Base-by-base conservation (phyloP, 2,329 filamentous ascomycete genomes). In the Trichoderma koningii region DNA sequence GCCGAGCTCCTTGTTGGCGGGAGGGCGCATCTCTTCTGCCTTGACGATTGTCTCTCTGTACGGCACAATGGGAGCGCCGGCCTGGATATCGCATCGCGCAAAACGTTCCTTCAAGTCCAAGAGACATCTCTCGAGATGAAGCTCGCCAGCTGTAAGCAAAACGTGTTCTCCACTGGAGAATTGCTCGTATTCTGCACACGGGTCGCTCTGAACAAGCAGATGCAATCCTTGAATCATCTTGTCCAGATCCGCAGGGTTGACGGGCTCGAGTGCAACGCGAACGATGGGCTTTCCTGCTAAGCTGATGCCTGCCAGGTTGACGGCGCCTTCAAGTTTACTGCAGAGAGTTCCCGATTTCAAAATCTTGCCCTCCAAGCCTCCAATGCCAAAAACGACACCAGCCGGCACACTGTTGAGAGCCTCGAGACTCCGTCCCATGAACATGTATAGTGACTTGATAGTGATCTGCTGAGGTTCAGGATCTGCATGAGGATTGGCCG, bases 331-430 rank as follows among this genome's bases (percentile, higher is more conserved):
- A 0, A 96, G 80, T 68, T 91, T 90, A 69, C 92, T 96, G 79
- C 93, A 97, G 3, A 99, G 82, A 0, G 95, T 99, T 14, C 93
- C 95, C 1, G 93, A 96, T 76, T 99, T 99, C 63, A 99, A 83
- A n/a, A 99, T 89, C 67, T 94, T 89, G 17, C 93, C 94, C 73
- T 95, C 93, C 1, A 99, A 85, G 2, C 95, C 95, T 38, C 89
- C 92, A 63, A 99, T 95, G 26, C 95, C 95, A 73, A 99, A 98
- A 5, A 99, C 90, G 7, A 96, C 93, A 50, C 95, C 95, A 0
- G 95, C 94, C 6, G 94, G 94, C 0, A 98, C 94, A 0, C 89
- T 90, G 17, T 87, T 85, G 0, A 99, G 84, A 1, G 89, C 85
- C 73, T 98, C 94, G 5, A 99, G 81, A 66, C 90, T 90, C 66